These are phyloP conservation scores for Anaeramoeba flamelloides DNA, from an alignment of 78 protist genomes.

Conservation along the genomic window DNA sequence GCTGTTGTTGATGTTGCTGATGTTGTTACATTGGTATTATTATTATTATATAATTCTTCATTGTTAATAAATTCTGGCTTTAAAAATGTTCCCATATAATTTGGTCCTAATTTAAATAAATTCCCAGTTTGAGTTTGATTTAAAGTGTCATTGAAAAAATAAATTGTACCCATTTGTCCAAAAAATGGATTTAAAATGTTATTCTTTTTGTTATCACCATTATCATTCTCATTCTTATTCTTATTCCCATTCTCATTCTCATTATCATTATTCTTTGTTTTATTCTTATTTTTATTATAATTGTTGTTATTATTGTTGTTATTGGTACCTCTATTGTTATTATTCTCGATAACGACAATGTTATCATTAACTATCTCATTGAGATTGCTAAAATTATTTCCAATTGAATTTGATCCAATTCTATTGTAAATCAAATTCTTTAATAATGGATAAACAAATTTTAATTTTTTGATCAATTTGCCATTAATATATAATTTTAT, in stretches of 20 bases:
- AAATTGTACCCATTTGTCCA: neutral
- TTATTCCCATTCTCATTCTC: no score
- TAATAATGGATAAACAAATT: no score
- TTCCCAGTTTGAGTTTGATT: neutral
- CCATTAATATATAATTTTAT: no score
- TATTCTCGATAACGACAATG: neutral
- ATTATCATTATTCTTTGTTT: no score
- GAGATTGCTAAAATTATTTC: neutral
- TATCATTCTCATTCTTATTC: neutral
- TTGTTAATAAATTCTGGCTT: no score
- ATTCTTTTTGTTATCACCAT: no score
- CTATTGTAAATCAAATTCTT: neutral
- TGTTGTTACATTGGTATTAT: no score
- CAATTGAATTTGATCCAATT: neutral
- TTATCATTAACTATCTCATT: neutral
- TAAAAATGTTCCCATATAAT: neutral
- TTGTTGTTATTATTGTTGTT: neutral
- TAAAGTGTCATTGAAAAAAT: neutral
- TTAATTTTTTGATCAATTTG: no score
- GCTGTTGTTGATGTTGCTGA: no score
- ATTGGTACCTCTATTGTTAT: neutral
- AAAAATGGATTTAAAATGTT: neutral
- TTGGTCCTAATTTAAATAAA: neutral
- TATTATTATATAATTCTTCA: no score
- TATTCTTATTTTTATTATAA: no score